phyloP scores from a whole-genome alignment of 306 rosid genomes.

The Casuarina glauca region DNA sequence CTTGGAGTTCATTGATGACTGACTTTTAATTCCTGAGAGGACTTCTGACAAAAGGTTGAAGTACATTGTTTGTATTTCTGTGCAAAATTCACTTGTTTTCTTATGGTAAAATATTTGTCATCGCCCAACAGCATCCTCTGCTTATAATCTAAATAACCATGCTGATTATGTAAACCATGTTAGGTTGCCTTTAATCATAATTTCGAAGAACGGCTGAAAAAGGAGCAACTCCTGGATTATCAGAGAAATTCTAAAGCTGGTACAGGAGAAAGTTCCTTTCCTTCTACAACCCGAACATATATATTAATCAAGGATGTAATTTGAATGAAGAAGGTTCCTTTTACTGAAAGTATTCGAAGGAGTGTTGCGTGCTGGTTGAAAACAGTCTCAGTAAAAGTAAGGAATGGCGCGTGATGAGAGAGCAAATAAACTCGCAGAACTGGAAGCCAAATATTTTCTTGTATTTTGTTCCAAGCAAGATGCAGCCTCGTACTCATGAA shows the following conservation, averaged over 20 bases:
- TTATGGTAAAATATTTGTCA: background rate
- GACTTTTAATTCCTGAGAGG: background rate
- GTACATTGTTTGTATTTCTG: background rate
- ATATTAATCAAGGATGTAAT: no score
- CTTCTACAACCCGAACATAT: no score
- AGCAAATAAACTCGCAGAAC: no score
- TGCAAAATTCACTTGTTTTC: background rate
- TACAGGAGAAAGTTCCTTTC: no score
- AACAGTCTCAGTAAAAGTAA: no score
- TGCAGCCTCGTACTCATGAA: background rate
- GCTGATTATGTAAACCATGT: background rate
- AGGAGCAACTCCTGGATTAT: no score
- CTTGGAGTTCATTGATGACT: background rate
- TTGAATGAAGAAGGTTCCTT: no score
- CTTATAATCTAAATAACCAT: background rate
- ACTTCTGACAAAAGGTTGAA: background rate
- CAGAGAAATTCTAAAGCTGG: no score
- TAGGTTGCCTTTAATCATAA: background rate
- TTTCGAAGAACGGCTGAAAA: background rate
- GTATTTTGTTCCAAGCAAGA: background rate
- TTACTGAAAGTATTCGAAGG: no score
- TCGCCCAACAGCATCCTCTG: background rate
- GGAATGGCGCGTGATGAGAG: no score
- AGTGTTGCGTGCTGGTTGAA: no score
- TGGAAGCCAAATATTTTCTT: no score